A percentile compares a stretch with the other conserved stretches of the same genome.
phyloP scores from a whole-genome alignment of 192 early-diverging fungal species.

The Coemansia sp. region DNA sequence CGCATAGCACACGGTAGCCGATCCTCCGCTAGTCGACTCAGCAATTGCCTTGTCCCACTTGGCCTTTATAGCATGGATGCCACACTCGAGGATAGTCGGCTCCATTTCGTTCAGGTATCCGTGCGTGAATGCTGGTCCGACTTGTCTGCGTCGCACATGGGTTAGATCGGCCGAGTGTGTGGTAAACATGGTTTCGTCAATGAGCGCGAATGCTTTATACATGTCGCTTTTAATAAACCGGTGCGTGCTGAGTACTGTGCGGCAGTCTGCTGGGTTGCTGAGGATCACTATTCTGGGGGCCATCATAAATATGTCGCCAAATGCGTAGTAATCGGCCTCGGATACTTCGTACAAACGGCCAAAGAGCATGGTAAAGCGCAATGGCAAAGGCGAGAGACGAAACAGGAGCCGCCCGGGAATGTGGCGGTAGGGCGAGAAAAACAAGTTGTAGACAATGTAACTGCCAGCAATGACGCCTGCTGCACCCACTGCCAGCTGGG shows the following conservation, averaged over 20 bases:
- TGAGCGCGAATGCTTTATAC: neutral
- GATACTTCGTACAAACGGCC: conserved; percentile 14
- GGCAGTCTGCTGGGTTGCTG: conserved; percentile 26
- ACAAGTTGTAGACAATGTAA: conserved; percentile 15
- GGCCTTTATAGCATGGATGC: conserved; percentile 16
- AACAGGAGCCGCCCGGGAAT: conserved; percentile 14
- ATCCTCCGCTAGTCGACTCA: neutral
- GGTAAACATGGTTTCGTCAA: conserved; percentile 27
- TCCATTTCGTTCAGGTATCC: conserved; percentile 26
- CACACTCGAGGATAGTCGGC: conserved; percentile 30
- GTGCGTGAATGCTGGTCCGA: conserved; percentile 34
- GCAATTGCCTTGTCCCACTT: conserved; percentile 28
- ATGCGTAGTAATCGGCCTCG: conserved; percentile 20
- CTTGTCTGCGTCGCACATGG: conserved; percentile 17
- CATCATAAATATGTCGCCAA: conserved; percentile 36
- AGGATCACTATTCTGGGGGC: conserved; percentile 28
- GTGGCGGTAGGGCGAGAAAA: conserved; percentile 21
- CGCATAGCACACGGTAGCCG: conserved; percentile 24
- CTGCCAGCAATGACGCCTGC: neutral
- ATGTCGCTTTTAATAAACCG: conserved; percentile 25
- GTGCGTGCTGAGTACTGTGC: conserved; percentile 22
- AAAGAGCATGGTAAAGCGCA: neutral
- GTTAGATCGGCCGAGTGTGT: conserved; percentile 25
- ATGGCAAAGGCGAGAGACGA: conserved; percentile 4
- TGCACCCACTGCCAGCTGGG: neutral